A percentile compares a stretch with the other conserved stretches of the same genome.
These are phyloP conservation scores for Lasiodiplodia sp. DNA, from an alignment of 2,329 filamentous ascomycete genomes.

Conservation along the genomic window DNA sequence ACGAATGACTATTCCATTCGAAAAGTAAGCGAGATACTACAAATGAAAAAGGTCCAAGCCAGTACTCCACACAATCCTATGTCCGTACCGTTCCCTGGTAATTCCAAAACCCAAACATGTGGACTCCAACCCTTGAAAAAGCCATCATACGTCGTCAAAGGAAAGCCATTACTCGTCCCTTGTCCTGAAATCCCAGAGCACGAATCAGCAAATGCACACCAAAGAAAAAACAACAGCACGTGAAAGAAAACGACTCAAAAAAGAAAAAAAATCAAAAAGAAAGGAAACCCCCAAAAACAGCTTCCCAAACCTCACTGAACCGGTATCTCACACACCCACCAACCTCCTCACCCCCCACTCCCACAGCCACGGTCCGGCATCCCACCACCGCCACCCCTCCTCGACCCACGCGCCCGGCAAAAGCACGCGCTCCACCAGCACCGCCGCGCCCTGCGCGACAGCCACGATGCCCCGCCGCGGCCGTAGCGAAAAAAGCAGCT, in stretches of 20 bases:
- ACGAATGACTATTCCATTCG: no score
- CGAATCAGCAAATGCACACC: neutral
- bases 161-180: neutral
- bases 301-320: neutral
- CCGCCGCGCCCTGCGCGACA: neutral
- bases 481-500: neutral
- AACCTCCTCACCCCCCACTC: neutral
- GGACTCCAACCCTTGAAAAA: neutral
- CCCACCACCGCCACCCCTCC: neutral
- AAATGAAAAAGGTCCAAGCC: neutral
- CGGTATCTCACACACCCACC: neutral
- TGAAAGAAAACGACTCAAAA: neutral
- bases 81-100: neutral
- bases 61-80: neutral
- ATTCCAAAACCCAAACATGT: neutral
- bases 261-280: no score
- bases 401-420: neutral
- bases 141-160: neutral
- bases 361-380: constrained; percentile 11
- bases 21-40: neutral
- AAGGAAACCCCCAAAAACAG: neutral
- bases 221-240: neutral
- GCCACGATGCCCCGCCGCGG: neutral
- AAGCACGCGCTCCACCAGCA: neutral
- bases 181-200: neutral